Evolutionary conservation across 768 basidiomycete genomes (phyloP).

Genomic region (Pisolithus sp.): DNA sequence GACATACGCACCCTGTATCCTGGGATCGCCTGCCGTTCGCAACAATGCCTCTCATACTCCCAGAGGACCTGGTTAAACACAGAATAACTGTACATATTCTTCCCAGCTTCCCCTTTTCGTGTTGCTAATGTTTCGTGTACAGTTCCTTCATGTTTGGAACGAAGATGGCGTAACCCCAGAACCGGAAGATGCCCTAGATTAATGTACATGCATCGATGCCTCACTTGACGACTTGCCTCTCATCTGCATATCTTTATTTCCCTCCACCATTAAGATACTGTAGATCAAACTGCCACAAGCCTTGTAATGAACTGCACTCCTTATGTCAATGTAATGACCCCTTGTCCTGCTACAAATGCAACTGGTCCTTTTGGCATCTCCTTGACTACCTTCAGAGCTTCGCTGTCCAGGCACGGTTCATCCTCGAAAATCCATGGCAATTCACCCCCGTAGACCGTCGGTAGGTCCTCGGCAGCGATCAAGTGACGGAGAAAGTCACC

Average conservation of each 20-base stretch:
- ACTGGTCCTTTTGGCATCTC: constrained; percentile 52
- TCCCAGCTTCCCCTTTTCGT: constrained; percentile 5
- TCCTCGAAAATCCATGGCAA: constrained; percentile 67
- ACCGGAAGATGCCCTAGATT: constrained; percentile 43
- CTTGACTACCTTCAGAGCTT: constrained; percentile 38
- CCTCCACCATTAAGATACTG: constrained; percentile 20
- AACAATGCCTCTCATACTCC: constrained; percentile 48
- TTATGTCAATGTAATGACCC: too few species aligned
- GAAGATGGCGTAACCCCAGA: constrained; percentile 73
- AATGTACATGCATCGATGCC: constrained; percentile 5
- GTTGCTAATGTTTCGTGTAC: constrained; percentile 2
- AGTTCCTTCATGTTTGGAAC: constrained; percentile 79
- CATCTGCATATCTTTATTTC: constrained; percentile 22
- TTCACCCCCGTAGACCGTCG: constrained; percentile 66
- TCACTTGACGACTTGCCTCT: neutral
- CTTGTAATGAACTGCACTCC: too few species aligned
- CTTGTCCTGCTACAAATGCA: constrained; percentile 41
- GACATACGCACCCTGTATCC: constrained; percentile 53
- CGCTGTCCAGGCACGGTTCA: constrained; percentile 58
- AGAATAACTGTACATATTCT: constrained; percentile 49
- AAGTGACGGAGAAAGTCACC: constrained; percentile 46
- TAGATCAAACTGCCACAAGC: constrained; percentile 5
- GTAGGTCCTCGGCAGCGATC: constrained; percentile 46
- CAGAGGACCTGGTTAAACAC: constrained; percentile 57
- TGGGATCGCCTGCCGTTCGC: constrained; percentile 76